phyloP scores from a whole-genome alignment of 306 rosid species.

The Fragaria nilgerrensis region DNA sequence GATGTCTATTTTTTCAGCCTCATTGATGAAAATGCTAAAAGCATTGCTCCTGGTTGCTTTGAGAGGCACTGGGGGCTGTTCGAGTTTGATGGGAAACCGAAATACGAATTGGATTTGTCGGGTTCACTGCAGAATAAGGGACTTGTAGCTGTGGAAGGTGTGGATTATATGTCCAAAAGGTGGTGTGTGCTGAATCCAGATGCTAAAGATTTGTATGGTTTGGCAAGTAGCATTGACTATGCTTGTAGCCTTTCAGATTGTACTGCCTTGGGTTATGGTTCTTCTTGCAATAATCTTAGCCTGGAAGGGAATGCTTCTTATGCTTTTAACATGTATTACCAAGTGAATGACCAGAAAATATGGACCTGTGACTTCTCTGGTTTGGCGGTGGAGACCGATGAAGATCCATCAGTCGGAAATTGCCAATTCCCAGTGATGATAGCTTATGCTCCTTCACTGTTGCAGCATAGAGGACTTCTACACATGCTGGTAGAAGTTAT shows the following conservation, averaged over 20 bases:
- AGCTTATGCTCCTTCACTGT: conserved; percentile 38
- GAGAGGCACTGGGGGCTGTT: conserved; percentile 95
- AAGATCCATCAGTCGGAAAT: conserved; percentile 65
- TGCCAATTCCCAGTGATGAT: conserved; percentile 73
- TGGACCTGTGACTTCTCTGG: conserved; percentile 74
- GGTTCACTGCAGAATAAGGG: conserved; percentile 43
- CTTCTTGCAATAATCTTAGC: conserved; percentile 68
- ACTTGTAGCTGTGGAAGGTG: conserved; percentile 59
- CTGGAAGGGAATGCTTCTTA: conserved; percentile 79
- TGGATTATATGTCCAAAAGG: conserved; percentile 49
- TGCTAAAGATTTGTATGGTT: conserved; percentile 27
- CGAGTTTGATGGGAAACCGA: conserved; percentile 92
- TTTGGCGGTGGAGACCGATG: conserved; percentile 48
- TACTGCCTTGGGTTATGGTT: conserved; percentile 84
- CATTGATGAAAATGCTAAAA: conserved; percentile 67
- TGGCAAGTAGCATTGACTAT: conserved; percentile 54
- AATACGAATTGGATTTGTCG: conserved; percentile 62
- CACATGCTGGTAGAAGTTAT: conserved; percentile 21
- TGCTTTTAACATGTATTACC: conserved; percentile 91
- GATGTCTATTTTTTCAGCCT: conserved; percentile 69
- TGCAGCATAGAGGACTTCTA: conserved; percentile 20
- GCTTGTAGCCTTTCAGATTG: conserved; percentile 88
- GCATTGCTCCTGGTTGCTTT: conserved; percentile 71
- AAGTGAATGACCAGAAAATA: conserved; percentile 54
- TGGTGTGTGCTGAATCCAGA: conserved; percentile 70